A percentile compares a stretch with the other conserved stretches of the same genome.
Conservation (phyloP, 2,329 filamentous ascomycete species). For the Stagonosporopsis cucurbitacearum region DNA sequence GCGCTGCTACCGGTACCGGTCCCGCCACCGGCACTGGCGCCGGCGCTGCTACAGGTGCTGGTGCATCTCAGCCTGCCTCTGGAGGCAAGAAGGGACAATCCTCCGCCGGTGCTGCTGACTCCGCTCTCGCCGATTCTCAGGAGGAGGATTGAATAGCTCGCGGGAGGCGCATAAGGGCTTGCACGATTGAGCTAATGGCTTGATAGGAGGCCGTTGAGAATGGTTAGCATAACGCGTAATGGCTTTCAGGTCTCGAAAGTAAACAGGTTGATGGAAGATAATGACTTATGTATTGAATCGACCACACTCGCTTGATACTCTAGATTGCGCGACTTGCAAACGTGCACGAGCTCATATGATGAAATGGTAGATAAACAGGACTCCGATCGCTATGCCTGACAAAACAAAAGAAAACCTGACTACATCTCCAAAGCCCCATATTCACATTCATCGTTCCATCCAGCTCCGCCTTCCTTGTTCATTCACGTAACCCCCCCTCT, state of each 20-base stretch:
- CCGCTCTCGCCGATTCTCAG: constrained; percentile 22
- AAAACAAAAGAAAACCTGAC: neutral
- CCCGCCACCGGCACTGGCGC: constrained; percentile 5
- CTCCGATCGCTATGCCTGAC: constrained; percentile 3
- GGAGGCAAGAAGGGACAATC: constrained; percentile 7
- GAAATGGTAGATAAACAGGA: neutral
- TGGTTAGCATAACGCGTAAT: neutral
- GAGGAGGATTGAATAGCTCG: constrained; percentile 22
- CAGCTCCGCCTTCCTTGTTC: neutral
- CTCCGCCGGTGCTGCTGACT: constrained; percentile 16
- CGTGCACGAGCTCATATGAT: neutral
- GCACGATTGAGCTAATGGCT: constrained; percentile 1
- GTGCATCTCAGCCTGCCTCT: constrained; percentile 1
- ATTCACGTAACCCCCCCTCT: neutral
- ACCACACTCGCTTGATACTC: constrained; percentile 1
- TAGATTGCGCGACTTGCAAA: neutral
- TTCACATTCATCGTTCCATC: no score
- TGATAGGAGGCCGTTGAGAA: neutral
- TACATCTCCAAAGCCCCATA: no score
- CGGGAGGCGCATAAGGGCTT: neutral
- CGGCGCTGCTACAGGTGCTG: neutral
- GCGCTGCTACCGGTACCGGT: constrained; percentile 12
- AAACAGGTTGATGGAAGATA: neutral
- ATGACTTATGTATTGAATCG: neutral
- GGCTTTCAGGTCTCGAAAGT: neutral